Conservation (phyloP, 805 yeast species). For the Wickerhamiella siamensis region DNA sequence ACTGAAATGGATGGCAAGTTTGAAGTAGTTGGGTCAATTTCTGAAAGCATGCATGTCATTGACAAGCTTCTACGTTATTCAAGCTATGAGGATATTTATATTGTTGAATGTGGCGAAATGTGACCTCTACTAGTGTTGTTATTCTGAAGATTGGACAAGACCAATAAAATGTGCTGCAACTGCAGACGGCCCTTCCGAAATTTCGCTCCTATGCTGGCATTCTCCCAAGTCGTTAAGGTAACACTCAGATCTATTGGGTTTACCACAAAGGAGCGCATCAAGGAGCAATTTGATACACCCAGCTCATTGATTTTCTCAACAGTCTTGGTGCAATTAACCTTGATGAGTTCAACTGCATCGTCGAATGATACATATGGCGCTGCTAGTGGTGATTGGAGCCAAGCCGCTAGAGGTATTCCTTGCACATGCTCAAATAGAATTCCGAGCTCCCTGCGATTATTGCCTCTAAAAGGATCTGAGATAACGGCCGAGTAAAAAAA, state of each 20-base stretch:
- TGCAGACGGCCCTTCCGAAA: no score
- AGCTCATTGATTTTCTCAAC: not conserved
- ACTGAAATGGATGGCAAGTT: not conserved
- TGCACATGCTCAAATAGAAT: constrained; percentile 6
- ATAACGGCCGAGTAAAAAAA: constrained; percentile 6
- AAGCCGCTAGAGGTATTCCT: constrained; percentile 3
- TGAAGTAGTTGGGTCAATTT: not conserved
- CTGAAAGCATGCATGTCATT: not conserved
- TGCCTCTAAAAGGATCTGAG: constrained; percentile 9
- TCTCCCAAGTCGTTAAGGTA: not conserved
- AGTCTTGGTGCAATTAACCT: not conserved
- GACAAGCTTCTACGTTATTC: not conserved
- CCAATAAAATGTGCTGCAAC: no score
- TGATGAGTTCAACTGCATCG: not conserved
- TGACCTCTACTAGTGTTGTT: no score
- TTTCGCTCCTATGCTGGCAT: not conserved
- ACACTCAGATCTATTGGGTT: constrained; percentile 2
- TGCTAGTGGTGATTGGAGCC: constrained; percentile 2
- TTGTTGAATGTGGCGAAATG: not conserved
- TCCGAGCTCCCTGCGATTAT: constrained; percentile 4
- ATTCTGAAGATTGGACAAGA: no score
- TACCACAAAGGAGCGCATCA: not conserved
- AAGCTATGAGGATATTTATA: not conserved
- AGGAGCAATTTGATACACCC: not conserved
- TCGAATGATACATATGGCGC: not conserved